Evolutionary conservation across 164 flowering plant genomes (phyloP).

Genomic region (Taxillus chinensis): DNA sequence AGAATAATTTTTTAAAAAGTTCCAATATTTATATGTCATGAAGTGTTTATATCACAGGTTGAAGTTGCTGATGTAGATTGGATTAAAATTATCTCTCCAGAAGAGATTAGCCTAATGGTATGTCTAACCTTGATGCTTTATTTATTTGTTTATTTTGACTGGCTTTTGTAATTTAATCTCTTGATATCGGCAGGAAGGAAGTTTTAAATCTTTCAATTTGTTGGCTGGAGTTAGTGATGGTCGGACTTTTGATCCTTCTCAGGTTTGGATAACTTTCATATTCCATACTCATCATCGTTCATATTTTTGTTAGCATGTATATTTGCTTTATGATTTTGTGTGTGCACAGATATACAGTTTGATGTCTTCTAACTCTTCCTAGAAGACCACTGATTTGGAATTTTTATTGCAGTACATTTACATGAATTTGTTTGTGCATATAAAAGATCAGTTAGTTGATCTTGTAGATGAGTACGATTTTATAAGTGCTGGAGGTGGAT

Average conservation of each 20-base stretch:
- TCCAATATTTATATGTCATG: conserved; percentile 6
- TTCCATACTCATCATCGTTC: not conserved
- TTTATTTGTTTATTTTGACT: not conserved
- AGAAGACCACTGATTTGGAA: not conserved
- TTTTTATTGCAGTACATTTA: conserved; percentile 44
- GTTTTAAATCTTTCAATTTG: conserved; percentile 33
- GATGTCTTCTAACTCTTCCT: not conserved
- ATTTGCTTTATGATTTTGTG: no score
- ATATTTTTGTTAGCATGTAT: not conserved
- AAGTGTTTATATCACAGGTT: conserved; percentile 34
- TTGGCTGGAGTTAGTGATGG: conserved; percentile 69
- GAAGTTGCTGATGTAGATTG: conserved; percentile 91
- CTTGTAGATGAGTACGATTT: conserved; percentile 30
- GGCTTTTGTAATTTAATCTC: not conserved
- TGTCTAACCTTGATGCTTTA: conserved; percentile 4
- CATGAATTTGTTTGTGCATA: conserved; percentile 68
- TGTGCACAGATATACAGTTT: not conserved
- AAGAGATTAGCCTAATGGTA: conserved; percentile 71
- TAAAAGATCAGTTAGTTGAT: conserved; percentile 56
- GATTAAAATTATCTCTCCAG: conserved; percentile 58
- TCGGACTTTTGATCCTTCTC: conserved; percentile 60
- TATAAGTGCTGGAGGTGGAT: conserved; percentile 17
- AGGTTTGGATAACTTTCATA: conserved; percentile 33
- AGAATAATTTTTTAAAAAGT: no score
- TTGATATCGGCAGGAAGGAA: conserved; percentile 51